These are phyloP conservation scores for Chenopodium berlandieri DNA, from an alignment of 148 eudicot genomes.

Conservation along the genomic window DNA sequence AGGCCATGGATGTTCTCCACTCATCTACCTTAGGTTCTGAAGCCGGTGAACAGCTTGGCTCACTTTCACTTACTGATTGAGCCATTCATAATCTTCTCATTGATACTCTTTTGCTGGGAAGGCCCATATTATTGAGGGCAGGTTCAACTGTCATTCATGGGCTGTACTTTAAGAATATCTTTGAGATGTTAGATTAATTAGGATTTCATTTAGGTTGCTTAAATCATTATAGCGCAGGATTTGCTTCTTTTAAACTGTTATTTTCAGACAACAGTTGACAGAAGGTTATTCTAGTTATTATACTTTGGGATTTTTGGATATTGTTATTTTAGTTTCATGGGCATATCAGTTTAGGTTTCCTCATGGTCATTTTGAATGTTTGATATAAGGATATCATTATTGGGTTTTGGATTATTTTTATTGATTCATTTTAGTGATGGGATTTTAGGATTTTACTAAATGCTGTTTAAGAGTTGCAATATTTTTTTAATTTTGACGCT, in stretches of 20 bases:
- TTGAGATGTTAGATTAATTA: neutral
- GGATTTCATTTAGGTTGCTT: neutral
- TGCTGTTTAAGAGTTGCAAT: neutral
- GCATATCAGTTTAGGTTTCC: neutral
- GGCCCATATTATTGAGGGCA: neutral
- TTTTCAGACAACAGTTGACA: neutral
- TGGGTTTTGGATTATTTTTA: neutral
- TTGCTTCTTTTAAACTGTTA: neutral
- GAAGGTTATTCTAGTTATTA: neutral
- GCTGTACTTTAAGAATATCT: neutral
- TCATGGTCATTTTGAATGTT: neutral
- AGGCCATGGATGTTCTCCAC: conserved; percentile 53
- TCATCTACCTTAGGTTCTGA: conserved; percentile 17
- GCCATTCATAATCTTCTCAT: neutral
- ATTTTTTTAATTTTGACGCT: neutral
- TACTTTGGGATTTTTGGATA: neutral
- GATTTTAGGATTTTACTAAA: neutral
- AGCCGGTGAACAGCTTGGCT: conserved; percentile 42
- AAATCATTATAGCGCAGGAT: neutral
- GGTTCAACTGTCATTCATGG: neutral
- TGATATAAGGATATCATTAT: neutral
- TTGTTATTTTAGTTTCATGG: neutral
- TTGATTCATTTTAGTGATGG: neutral
- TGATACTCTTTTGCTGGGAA: neutral
- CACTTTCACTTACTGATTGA: conserved; percentile 38